Evolutionary conservation across 2,329 filamentous ascomycete species (phyloP).

Genomic region (Neopestalotiopsis sp.): DNA sequence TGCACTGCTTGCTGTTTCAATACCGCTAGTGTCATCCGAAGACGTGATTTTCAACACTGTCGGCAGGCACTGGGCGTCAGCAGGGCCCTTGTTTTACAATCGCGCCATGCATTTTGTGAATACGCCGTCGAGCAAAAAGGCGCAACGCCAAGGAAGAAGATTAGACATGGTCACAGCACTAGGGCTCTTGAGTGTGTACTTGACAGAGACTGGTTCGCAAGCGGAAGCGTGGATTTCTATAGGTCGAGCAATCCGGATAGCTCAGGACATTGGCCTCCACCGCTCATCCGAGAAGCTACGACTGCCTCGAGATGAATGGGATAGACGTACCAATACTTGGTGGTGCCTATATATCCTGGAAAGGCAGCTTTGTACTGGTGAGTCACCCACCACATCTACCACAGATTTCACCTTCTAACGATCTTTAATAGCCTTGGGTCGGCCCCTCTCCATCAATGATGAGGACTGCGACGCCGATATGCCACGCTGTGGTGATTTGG

Average conservation of each 20-base stretch:
- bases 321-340: slow-evolving; percentile 1
- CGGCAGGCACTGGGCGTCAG: background rate
- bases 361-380: slow-evolving; percentile 8
- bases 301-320: slow-evolving; percentile 4
- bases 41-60: background rate
- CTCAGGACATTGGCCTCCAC: slow-evolving; percentile 11
- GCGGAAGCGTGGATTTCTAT: slow-evolving; percentile 10
- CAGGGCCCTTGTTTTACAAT: slow-evolving; percentile 3
- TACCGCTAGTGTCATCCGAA: background rate
- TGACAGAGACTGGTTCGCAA: slow-evolving; percentile 11
- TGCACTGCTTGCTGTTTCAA: slow-evolving; percentile 5
- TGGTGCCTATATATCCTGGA: slow-evolving; percentile 12
- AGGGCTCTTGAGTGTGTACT: background rate
- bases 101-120: background rate
- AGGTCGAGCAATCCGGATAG: slow-evolving; percentile 10
- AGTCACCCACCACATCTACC: background rate
- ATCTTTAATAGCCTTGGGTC: background rate
- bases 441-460: slow-evolving; percentile 3
- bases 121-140: background rate
- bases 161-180: slow-evolving; percentile 3
- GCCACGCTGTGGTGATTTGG: background rate
- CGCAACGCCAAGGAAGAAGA: background rate
- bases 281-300: slow-evolving; percentile 5
- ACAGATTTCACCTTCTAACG: background rate
- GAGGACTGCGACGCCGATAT: slow-evolving; percentile 12